A percentile compares a stretch with the other conserved stretches of the same genome.
phyloP scores from a whole-genome alignment of 2,329 filamentous ascomycete genomes.

The Colletotrichum navitas region DNA sequence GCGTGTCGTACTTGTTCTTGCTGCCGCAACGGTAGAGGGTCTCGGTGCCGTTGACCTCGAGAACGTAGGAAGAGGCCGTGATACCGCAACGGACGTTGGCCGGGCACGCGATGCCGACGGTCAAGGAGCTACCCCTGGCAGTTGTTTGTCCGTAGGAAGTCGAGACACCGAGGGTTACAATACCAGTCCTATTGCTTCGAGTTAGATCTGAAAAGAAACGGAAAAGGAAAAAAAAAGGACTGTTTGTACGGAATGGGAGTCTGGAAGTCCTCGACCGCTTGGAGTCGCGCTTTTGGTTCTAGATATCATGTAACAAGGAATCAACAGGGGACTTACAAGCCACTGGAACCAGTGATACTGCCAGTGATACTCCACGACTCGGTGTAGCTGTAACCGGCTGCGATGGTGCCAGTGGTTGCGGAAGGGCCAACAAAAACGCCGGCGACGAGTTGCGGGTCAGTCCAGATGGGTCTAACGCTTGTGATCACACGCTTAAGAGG shows the following conservation, averaged over 20 bases:
- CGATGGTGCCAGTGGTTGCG: not conserved
- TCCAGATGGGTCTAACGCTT: not conserved
- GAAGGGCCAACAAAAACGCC: slow-evolving; percentile 2
- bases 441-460: not conserved
- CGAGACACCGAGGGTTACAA: not conserved
- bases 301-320: not conserved
- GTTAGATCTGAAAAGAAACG: not conserved
- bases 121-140: not conserved
- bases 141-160: not conserved
- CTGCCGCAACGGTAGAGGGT: not conserved
- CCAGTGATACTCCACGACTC: not conserved
- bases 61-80: not conserved
- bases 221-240: too few relatives aligned
- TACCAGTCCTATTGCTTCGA: not conserved
- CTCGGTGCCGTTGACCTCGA: not conserved
- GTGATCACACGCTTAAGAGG: not conserved
- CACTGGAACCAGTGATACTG: not conserved
- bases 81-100: slow-evolving; percentile 2
- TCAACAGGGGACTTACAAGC: not conserved
- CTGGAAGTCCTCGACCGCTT: not conserved
- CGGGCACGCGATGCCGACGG: not conserved
- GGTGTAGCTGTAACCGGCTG: not conserved
- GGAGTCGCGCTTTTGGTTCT: not conserved
- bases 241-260: not conserved
- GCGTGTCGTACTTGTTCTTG: not conserved